These are phyloP conservation scores for Cyathus pygmaeus DNA, from an alignment of 1,284 basidiomycete genomes.

Conservation along the genomic window DNA sequence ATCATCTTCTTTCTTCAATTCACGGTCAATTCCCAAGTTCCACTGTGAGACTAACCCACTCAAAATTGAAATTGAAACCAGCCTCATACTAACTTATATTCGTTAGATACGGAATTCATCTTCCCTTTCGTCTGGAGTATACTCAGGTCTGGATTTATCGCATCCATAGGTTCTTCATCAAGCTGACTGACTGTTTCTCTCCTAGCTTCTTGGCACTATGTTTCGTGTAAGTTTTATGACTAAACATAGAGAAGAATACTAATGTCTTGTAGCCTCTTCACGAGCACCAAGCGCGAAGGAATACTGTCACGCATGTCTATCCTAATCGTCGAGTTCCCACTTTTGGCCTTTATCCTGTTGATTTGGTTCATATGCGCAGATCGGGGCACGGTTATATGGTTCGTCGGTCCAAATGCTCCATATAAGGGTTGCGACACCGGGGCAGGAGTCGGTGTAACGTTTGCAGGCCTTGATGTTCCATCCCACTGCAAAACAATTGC, in stretches of 20 bases:
- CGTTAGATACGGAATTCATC: background rate
- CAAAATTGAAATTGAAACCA: background rate
- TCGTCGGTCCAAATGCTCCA: too few species aligned
- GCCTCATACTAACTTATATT: background rate
- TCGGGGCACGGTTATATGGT: background rate
- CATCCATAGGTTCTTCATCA: too few species aligned
- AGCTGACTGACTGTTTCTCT: too few species aligned
- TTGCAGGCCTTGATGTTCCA: background rate
- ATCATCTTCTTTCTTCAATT: background rate
- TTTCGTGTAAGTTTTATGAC: too few species aligned
- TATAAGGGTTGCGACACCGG: background rate
- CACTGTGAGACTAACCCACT: background rate
- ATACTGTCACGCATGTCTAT: background rate
- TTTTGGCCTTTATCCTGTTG: background rate
- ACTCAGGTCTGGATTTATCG: background rate
- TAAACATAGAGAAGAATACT: background rate
- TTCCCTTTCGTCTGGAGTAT: background rate
- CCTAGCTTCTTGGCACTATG: too few species aligned
- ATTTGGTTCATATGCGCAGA: slow-evolving; percentile 1
- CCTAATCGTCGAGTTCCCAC: background rate
- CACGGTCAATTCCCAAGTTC: background rate
- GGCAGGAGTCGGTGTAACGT: background rate
- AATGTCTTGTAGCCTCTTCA: too few species aligned
- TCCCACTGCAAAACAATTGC: background rate
- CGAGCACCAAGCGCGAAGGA: too few species aligned